Percentiles rank a stretch among this genome's conserved stretches.
Evolutionary conservation across 768 basidiomycete genomes (phyloP).

Genomic region (Amylocystis lapponica): DNA sequence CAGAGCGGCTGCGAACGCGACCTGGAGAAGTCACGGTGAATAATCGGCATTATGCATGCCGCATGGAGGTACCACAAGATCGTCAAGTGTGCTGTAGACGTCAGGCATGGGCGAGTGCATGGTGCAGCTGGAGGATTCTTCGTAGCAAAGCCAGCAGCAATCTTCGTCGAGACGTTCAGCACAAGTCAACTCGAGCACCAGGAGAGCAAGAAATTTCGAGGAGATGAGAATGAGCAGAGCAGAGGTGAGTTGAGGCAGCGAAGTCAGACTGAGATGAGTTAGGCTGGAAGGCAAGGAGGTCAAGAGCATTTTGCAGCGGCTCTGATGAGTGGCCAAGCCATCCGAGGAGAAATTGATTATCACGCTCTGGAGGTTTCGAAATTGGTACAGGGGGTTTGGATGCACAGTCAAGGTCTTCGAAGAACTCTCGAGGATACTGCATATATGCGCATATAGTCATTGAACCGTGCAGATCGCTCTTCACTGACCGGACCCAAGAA

Average conservation of each 20-base stretch:
- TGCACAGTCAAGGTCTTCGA: constrained; percentile 8
- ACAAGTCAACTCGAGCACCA: constrained; percentile 49
- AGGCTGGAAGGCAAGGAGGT: constrained; percentile 30
- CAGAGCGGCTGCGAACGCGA: constrained; percentile 36
- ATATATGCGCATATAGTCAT: constrained; percentile 17
- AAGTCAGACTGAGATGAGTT: constrained; percentile 43
- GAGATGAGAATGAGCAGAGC: constrained; percentile 44
- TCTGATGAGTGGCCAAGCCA: constrained; percentile 17
- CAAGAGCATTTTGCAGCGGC: constrained; percentile 15
- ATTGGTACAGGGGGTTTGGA: constrained; percentile 2
- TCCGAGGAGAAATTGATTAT: constrained; percentile 19
- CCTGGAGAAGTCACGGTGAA: constrained; percentile 29
- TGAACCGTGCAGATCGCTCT: background rate
- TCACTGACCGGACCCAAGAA: constrained; percentile 24
- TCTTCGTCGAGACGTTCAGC: constrained; percentile 50
- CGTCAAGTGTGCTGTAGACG: constrained; percentile 33
- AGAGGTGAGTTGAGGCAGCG: constrained; percentile 52
- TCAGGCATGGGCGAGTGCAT: constrained; percentile 62
- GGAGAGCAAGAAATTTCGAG: constrained; percentile 38
- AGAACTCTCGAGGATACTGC: constrained; percentile 11
- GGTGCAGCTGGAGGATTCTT: constrained; percentile 49
- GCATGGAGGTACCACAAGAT: constrained; percentile 50
- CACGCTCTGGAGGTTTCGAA: constrained; percentile 7
- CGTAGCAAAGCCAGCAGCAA: constrained; percentile 63
- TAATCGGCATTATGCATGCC: background rate